Evolutionary conservation across 2,329 filamentous ascomycete genomes (phyloP), one percentile per base, ranked within the genome.

Genomic region (Alternaria novae-zelandiae): DNA sequence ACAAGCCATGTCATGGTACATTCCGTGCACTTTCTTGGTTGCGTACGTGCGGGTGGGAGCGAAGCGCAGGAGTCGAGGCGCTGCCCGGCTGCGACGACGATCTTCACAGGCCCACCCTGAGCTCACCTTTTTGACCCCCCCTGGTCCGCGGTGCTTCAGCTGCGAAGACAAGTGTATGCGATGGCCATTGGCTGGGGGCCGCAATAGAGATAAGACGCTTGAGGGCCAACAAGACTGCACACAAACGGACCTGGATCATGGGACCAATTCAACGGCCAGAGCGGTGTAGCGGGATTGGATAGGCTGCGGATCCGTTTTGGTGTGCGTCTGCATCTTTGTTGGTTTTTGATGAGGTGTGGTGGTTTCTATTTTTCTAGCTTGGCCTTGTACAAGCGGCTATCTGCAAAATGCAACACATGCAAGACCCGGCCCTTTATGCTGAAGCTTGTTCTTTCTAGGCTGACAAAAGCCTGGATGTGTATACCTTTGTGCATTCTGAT

Each of bases 141-240:
- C 59, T 55, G 50, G 49, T 51, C 54, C 25, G 44, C 46, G 25
- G 11, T 54, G 54, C 59, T 62, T 62, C 55, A 62, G 59, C 59
- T 62, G 61, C 57, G 32, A 53, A 45, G 30, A 57, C 23, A 32
- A 41, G 21, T 54, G 17, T n/a, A 53, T 50, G 54, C 25, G 7
- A 17, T 25, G 30, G 53, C 61, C 12, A 69, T 69, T 69, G 67
- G 67, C 49, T 46, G 26, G 17, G 36, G 36, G 44, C 56, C 20
- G 20, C 21, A 36, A 53, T 63, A 36, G 54, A 67, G 67, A 69
- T 69, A 69, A 67, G 66, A 65, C 64, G 59, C 54, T 64, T 57
- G 59, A 41, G 51, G 21, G 57, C 50, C 30, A 62, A 28, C 44
- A 65, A 49, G 59, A 61, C 65, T 54, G 59, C 45, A 57, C 64